Base-by-base conservation (phyloP, 139 green algal genomes). In the Coccomyxa sp. region DNA sequence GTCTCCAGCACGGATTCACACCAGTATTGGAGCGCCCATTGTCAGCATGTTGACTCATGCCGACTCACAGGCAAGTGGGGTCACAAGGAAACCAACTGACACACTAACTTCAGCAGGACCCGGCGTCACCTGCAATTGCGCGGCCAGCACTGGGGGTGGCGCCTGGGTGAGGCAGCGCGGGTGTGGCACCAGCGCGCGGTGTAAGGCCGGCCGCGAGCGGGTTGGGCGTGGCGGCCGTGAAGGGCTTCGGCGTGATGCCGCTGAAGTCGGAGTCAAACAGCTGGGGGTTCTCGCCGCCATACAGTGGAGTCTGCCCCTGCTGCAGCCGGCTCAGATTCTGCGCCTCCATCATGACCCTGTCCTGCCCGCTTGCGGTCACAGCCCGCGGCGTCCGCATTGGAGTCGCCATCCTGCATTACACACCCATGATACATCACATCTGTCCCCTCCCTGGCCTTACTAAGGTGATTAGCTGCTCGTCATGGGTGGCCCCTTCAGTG, bases 291-390 rank as follows among this genome's bases (percentile, higher is more conserved):
- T 96, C 94, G 0, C 96, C 96, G 30, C 96, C 96, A 38, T 96
- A 80, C 75, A 99, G 91, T 0, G 97, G 95, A 0, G 96, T 99
- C 84, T 95, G 87, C 81, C 93, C 92, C 31, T 88, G 80, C 74
- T 87, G 85, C 77, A 98, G 86, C n/a, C 85, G 85, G 7, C 91
- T 91, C 75, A 97, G 90, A 82, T 97, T 95, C 74, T 94, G 89
- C 16, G 96, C 96, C 85, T 98, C 93, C 85, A 91, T 84, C 88
- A 97, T 89, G 51, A 99, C 85, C 11, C 91, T 86, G 83, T 98
- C 93, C 28, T 82, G 85, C 58, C 89, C 85, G 10, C 59, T 59
- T 25, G 79, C 38, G 58, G 85, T 79, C 21, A 88, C 91, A 58
- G 74, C 80, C 16, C 90, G 82, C 14, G 92, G 93, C 0, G 94